Base-by-base conservation (phyloP, 805 yeast species). In the Saturnispora galanensis region DNA sequence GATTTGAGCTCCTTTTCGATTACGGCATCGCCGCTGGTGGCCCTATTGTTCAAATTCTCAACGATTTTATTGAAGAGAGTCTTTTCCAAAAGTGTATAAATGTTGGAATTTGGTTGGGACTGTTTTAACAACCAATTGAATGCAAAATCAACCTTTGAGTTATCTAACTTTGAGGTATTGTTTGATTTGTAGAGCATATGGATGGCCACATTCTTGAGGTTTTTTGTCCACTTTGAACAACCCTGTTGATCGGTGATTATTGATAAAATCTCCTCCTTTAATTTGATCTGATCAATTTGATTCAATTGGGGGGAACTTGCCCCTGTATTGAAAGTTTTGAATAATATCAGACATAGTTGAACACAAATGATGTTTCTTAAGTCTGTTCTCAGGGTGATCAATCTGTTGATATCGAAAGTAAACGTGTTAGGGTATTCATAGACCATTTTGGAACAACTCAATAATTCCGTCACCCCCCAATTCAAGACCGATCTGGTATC, bases 221-320 rank as follows among this genome's bases (percentile, higher is more conserved):
- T 86, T 56, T 85, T 76, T 1, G 96, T 86, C 96, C 96, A 86
- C 65, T 88, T 85, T 47, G 85, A 77, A 59, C 84, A 84, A 2
- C 95, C 95, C 55, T 81, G 83, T 47, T 83, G 86, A 62, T 86
- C 95, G 31, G 87, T 77, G 13, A 86, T 86, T 38, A 86, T 82
- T 30, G 89, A 82, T 44, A 84, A 65, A 35, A 87, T 75, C 55
- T 85, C 90, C 42, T 70, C 77, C 60, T 82, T 86, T 45, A 86
- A 68, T 41, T 62, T 67, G 43, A 65, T 60, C 46, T 73, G 57
- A 35, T 69, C 60, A 11, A 35, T 18, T 16, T 65, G 58, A 35
- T 61, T 55, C 26, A 21, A 29, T 64, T 51, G 42, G 66, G 53
- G 42, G 68, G 64, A 52, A 41, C 59, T 48, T 50, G 52, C 41